A percentile compares a stretch with the other conserved stretches of the same genome.
Conservation (phyloP, 164 flowering plant genomes). For the Sextonia rubra region DNA sequence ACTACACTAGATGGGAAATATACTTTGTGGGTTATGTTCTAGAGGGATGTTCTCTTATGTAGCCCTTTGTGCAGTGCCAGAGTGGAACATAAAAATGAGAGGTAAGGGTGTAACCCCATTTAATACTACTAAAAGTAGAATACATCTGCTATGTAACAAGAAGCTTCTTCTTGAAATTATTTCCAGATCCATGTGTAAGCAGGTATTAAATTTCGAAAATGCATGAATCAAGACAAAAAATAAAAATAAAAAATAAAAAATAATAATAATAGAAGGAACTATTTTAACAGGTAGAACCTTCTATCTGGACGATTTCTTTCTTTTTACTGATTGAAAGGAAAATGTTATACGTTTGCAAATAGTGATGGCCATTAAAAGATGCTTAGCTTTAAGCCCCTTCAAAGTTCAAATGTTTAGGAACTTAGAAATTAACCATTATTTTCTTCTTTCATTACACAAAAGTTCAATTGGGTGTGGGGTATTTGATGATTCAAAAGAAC, state of each 20-base stretch:
- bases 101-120: background rate
- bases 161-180: background rate
- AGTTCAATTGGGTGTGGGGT: background rate
- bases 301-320: background rate
- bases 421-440: background rate
- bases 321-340: background rate
- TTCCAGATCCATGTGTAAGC: background rate
- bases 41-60: no score
- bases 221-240: background rate
- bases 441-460: background rate
- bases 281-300: background rate
- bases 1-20: constrained; percentile 12
- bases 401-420: no score
- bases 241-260: background rate
- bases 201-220: background rate
- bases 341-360: background rate
- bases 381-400: background rate
- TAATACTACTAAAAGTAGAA: background rate
- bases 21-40: background rate
- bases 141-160: background rate
- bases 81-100: background rate
- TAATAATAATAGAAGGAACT: background rate
- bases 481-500: constrained; percentile 2
- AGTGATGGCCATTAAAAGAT: background rate
- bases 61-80: background rate